Evolutionary conservation across 306 rosid species (phyloP), one percentile per base, ranked within the genome.

Genomic region (Ochetophila trinervis): DNA sequence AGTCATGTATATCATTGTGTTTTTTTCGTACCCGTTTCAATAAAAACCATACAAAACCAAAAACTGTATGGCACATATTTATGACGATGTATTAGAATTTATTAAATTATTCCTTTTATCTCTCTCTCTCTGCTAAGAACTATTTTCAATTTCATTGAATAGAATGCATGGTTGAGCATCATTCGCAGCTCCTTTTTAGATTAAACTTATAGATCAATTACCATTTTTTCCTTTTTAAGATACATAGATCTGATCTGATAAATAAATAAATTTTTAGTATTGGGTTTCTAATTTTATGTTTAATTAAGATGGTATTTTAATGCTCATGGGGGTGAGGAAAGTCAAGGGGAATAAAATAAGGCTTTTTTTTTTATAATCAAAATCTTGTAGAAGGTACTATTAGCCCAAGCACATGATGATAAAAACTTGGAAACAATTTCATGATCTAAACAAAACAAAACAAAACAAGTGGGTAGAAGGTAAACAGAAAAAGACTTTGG

Each of bases 401-500:
- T 20, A 16, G 76, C 63, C 65, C 76, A 60, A 77, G 73, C 70
- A 73, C 52, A 62, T 62, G 76, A 35, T 65, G 82, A 76, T 82
- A 82, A 62, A 68, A 75, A 53, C 66, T 68, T 59, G 54, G 45
- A 54, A 84, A 82, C 78, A 85, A 80, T 61, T 42, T 66, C 54
- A 10, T 17, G 77, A 83, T 76, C 17, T 53, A 19, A 54, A 37
- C 73, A 62, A 40, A 85, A 76, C 69, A 78, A 85, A 80, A 74
- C 75, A 82, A 77, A 27, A 27, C 82, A 77, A 80, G 40, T 13
- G 62, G 62, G 80, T 81, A 85, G 57, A 74, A 48, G 83, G 88
- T 83, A 72, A 78, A 70, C 79, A 83, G 85, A 85, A 85, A 66
- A 74, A n/a, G 61, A 63, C 35, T 22, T 6, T 68, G 57, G 48